Base-by-base conservation (phyloP, 345 rosid species). In the Anacardium occidentale region DNA sequence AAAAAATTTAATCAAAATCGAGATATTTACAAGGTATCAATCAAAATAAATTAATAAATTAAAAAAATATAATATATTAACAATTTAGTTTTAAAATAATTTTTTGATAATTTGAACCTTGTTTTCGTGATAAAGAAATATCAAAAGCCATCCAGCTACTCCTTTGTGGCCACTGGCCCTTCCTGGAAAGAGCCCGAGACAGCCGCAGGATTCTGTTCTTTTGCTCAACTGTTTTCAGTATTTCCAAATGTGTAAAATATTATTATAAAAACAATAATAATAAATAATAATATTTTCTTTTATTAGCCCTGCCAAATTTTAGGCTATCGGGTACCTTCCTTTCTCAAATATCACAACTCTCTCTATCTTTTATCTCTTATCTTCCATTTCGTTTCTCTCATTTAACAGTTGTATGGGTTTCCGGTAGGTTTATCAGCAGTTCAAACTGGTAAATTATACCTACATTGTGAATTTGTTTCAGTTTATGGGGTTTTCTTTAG, bases 181-280 rank as follows among this genome's bases (percentile, higher is more conserved):
- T 61, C 66, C 75, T 51, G 86, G 73, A 66, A 76, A 76, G 80
- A 72, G 85, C 74, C 88, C 76, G 82, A 78, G 74, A 81, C 79
- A 66, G 78, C 84, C 98, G 84, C 98, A 89, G 89, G 91, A 77
- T 79, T 69, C 85, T 82, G 86, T 78, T 82, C 71, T 77, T 82
- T 83, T 66, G 42, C 79, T 76, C 81, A 71, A 77, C 85, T 64
- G 82, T 70, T 76, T 67, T 64, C 79, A 79, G 69, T 57, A 69
- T 47, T 77, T n/a, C 73, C 73, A 70, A 72, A 78, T 44, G 48
- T 8, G 52, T 29, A 68, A 75, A n/a, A n/a, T n/a, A n/a, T n/a
- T 34, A 64, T 40, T 29, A 29, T 29, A 29, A 29, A 29, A 29
- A 29, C 3, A 29, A 1, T 29, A 29, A 29, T 26, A 47, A 53